Evolutionary conservation across 2,329 filamentous ascomycete species (phyloP), one percentile per base, ranked within the genome.

Genomic region (Setomelanomma holmii): DNA sequence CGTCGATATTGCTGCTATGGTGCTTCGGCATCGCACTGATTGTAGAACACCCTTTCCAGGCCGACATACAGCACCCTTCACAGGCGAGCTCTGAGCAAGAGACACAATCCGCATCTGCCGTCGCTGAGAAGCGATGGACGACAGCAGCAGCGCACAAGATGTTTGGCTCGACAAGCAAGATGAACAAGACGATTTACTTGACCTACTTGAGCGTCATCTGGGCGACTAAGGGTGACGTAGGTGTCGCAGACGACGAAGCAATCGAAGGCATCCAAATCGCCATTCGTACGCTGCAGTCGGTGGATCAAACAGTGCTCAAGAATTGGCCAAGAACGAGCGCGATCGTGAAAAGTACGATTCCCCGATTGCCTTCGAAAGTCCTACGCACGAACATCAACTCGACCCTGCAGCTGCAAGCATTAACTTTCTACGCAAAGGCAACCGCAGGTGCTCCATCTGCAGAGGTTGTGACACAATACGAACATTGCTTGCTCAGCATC

Each of bases 181-280:
- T 65, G 16, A 36, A 65, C 42, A 74, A 74, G 34, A 72, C 67
- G 11, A 66, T 73, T 11, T 64, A 62, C 16, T 40, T 74, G 17
- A 67, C 63, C 6, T 68, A 59, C 23, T 54, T 72, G 11, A 69
- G 63, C 41, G 70, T 73, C 10, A 61, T 72, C 7, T 70, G 63
- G 63, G 64, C 63, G 12, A 56, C 58, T 7, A 71, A 67, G 50
- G 65, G 61, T 1, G 56, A 57, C 17, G 55, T 52, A 1, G 61
- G 55, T 4, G 55, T 68, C 2, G 58, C 67, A 19, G 67, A 73
- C 40, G 51, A 53, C 3, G 65, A 69, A 17, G 68, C 68, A 10
- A 46, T 67, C 2, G 64, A 71, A 55, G 64, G 63, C 8, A 69
- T 75, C 44, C 64, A 63, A 16, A 72, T 74, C 45, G 70, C 69